Conservation (phyloP, 371 early-diverging fungal genomes). For the Mucor plumbeus region DNA sequence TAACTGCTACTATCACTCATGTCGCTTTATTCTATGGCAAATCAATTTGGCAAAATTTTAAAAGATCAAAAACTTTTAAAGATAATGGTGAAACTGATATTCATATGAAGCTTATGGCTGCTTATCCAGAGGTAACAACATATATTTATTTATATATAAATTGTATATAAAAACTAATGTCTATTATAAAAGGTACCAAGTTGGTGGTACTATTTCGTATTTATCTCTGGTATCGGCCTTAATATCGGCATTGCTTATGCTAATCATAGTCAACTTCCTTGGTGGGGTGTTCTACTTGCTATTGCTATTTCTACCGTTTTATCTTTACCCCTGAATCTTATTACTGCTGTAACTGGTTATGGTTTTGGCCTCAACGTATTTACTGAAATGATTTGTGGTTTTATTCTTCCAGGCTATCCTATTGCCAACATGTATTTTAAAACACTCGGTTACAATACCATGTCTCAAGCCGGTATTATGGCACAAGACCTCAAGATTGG, state of each 20-base stretch:
- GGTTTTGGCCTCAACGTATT: slow-evolving; percentile 63
- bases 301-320: slow-evolving; percentile 53
- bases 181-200: slow-evolving; percentile 51
- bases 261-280: slow-evolving; percentile 58
- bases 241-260: slow-evolving; percentile 67
- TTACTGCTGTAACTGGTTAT: slow-evolving; percentile 43
- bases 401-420: slow-evolving; percentile 46
- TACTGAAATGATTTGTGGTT: slow-evolving; percentile 66
- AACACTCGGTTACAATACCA: slow-evolving; percentile 58
- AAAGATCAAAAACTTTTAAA: not conserved
- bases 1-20: slow-evolving; percentile 61
- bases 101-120: slow-evolving; percentile 39
- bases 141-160: no score
- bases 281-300: slow-evolving; percentile 78
- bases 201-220: slow-evolving; percentile 77
- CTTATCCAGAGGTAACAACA: slow-evolving; percentile 33
- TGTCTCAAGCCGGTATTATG: slow-evolving; percentile 60
- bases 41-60: slow-evolving; percentile 27
- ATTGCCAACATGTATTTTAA: slow-evolving; percentile 67
- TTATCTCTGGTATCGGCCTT: slow-evolving; percentile 62
- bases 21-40: slow-evolving; percentile 55
- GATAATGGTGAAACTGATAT: slow-evolving; percentile 22
- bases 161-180: no score
- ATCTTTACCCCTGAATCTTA: slow-evolving; percentile 45
- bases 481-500: slow-evolving; percentile 71